These are phyloP conservation scores for Mycena albidolilacea DNA, from an alignment of 768 basidiomycete species.

Conservation along the genomic window DNA sequence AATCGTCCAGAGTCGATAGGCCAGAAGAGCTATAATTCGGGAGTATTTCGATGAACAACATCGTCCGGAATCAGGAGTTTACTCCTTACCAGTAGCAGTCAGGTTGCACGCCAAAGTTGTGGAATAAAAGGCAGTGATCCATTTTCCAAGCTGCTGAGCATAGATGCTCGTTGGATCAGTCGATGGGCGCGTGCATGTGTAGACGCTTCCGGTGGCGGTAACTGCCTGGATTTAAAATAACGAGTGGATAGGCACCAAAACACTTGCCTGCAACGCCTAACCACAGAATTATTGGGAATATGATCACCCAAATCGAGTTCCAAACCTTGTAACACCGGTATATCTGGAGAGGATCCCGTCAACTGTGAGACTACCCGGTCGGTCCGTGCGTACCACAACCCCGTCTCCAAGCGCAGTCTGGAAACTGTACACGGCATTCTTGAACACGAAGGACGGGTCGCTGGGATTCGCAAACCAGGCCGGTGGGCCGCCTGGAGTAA, in stretches of 20 bases:
- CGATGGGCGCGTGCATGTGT: background rate
- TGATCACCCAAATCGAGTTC: conserved; percentile 45
- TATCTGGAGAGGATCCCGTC: conserved; percentile 13
- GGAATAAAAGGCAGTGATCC: conserved; percentile 53
- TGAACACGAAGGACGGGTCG: conserved; percentile 48
- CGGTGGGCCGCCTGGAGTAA: conserved; percentile 38
- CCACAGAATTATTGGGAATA: conserved; percentile 49
- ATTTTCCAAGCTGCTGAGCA: conserved; percentile 42
- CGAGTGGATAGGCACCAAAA: background rate
- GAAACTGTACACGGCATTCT: conserved; percentile 26
- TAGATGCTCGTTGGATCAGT: conserved; percentile 43
- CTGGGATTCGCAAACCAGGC: conserved; percentile 45
- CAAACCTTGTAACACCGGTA: conserved; percentile 48
- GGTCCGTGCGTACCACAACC: conserved; percentile 12
- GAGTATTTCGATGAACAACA: background rate
- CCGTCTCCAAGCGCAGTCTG: conserved; percentile 31
- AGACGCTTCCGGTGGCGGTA: conserved; percentile 14
- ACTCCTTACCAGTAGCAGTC: conserved; percentile 46
- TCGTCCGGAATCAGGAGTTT: background rate
- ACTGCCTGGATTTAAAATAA: background rate
- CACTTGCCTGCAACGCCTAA: conserved; percentile 9
- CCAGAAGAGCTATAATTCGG: conserved; percentile 12
- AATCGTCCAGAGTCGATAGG: conserved; percentile 24
- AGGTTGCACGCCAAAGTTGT: conserved; percentile 53
- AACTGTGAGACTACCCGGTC: background rate